Base-by-base conservation (phyloP, 1,284 basidiomycete species). In the Sanghuangporus weigelae region DNA sequence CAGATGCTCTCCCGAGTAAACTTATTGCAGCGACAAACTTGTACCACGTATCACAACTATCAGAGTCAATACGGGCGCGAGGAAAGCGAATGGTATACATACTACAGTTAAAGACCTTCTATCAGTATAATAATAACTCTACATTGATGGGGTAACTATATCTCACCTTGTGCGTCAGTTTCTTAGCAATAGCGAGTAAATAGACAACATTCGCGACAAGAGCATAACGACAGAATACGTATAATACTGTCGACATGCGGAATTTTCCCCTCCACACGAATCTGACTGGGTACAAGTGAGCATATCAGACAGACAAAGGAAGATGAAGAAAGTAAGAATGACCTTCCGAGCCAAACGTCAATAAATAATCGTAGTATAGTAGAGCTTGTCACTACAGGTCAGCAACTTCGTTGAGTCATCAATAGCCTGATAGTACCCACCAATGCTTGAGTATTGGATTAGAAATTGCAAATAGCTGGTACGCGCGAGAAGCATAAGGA, bases 201-300 rank as follows among this genome's bases (percentile, higher is more conserved):
- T 72, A 77, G 3, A 77, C 63, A 2, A 76, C 63, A 61, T 77
- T 77, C 8, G 71, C 73, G 19, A 70, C 46, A 19, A 77, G 65
- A 5, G 75, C 74, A 60, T 77, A 77, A 14, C 76, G 74, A 62
- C 73, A 76, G 50, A 71, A 68, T 40, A 75, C 61, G 60, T 77
- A 77, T 23, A 77, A 71, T 5, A 73, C 23, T 8, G 75, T 75
- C 1, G 74, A 74, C 0, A 73, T 35, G 23, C 69, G 69, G 42
- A 73, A 73, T 63, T 66, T 71, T 38, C 63, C 48, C 35, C 67
- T 54, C 76, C 76, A 77, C 31, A 77, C 73, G 55, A 72, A 73
- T 59, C 70, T 67, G 39, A 74, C 54, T 56, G 12, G 38, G 54
- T 40, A 35, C 50, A 12, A 53, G 12, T 38, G 19, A 7, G 10